Conservation (phyloP, 208 protist genomes). For the Blastocrithidia nonstop region DNA sequence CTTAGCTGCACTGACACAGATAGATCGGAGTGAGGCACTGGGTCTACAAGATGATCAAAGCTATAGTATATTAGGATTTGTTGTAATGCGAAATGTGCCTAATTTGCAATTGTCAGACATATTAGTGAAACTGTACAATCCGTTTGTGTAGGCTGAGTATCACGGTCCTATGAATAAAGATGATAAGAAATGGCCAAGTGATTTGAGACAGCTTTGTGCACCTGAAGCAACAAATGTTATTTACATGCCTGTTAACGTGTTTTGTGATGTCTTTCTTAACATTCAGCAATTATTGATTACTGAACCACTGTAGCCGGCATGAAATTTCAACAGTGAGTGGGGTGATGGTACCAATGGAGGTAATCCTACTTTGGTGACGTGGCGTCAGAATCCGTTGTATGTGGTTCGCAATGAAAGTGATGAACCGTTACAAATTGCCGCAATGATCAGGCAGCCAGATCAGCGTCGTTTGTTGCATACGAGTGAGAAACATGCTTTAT, state of each 20-base stretch:
- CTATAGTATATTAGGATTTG: slow-evolving; percentile 45
- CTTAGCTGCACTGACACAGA: slow-evolving; percentile 23
- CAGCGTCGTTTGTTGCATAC: slow-evolving; percentile 57
- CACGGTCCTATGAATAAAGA: slow-evolving; percentile 49
- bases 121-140: slow-evolving; percentile 58
- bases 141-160: too few species aligned
- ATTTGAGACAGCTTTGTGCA: slow-evolving; percentile 22
- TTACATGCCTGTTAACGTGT: slow-evolving; percentile 34
- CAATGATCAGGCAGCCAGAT: slow-evolving; percentile 60
- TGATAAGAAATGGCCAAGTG: slow-evolving; percentile 28
- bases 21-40: slow-evolving; percentile 16
- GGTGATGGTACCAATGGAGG: slow-evolving; percentile 44
- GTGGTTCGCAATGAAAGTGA: too few species aligned
- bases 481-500: slow-evolving; percentile 30
- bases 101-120: slow-evolving; percentile 32
- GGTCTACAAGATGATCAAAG: slow-evolving; percentile 34
- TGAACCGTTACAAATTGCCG: slow-evolving; percentile 44
- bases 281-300: slow-evolving; percentile 27
- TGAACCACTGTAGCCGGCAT: slow-evolving; percentile 18
- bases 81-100: slow-evolving; percentile 16
- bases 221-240: slow-evolving; percentile 24
- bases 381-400: slow-evolving; percentile 67
- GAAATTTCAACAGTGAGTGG: slow-evolving; percentile 63
- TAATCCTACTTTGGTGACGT: slow-evolving; percentile 42
- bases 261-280: background rate